A percentile compares a stretch with the other conserved stretches of the same genome.
phyloP scores from a whole-genome alignment of 148 eudicot genomes.

The Euryodendron excelsum region DNA sequence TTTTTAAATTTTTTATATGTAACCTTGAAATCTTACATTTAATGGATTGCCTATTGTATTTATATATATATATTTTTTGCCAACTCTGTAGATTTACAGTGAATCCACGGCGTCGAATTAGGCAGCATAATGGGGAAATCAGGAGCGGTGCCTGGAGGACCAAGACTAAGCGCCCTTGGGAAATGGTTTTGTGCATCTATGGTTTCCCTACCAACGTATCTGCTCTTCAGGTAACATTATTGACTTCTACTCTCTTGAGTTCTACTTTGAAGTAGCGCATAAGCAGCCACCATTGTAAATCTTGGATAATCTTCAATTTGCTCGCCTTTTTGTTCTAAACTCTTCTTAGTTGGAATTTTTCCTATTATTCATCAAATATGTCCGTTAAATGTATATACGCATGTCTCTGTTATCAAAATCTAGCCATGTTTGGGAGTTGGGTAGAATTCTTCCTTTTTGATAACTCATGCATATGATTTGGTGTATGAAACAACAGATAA shows the following conservation, averaged over 20 bases:
- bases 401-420: too few species aligned
- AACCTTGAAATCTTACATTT: background rate
- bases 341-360: background rate
- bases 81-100: constrained; percentile 61
- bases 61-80: background rate
- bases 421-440: background rate
- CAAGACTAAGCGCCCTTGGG: constrained; percentile 89
- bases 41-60: background rate
- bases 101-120: constrained; percentile 74
- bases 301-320: background rate
- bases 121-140: constrained; percentile 92
- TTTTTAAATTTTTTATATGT: too few species aligned
- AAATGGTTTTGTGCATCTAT: constrained; percentile 85
- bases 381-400: too few species aligned
- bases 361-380: too few species aligned
- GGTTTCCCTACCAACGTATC: constrained; percentile 81
- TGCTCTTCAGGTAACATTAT: constrained; percentile 75
- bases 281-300: background rate
- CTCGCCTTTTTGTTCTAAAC: background rate
- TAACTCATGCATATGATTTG: background rate
- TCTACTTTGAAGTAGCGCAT: background rate
- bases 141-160: constrained; percentile 74
- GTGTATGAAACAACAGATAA: background rate
- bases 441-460: background rate
- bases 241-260: background rate